Percentiles rank a stretch among this genome's conserved stretches.
phyloP scores from a whole-genome alignment of 192 early-diverging fungal genomes.

The Coemansia guatemalensis region DNA sequence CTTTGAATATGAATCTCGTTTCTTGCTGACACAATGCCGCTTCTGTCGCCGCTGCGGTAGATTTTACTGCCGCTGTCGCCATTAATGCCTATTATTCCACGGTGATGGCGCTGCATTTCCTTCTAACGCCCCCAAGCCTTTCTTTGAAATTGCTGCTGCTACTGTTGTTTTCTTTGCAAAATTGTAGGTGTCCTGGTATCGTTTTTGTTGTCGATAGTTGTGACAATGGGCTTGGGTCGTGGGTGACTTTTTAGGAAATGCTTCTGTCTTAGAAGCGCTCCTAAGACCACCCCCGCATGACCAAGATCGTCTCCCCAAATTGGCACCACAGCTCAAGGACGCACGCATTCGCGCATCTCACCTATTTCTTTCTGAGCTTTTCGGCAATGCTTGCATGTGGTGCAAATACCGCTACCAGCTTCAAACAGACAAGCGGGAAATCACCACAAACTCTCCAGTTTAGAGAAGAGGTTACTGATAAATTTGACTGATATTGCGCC shows the following conservation, averaged over 20 bases:
- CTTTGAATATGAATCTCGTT: constrained; percentile 32
- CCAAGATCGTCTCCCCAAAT: background rate
- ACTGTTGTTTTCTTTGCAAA: background rate
- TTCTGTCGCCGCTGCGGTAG: background rate
- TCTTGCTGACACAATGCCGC: constrained; percentile 23
- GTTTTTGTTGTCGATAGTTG: background rate
- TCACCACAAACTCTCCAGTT: too few relatives aligned
- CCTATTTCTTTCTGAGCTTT: background rate
- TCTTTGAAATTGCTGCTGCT: background rate
- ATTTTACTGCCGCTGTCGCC: background rate
- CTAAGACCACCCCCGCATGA: too few relatives aligned
- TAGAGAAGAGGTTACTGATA: too few relatives aligned
- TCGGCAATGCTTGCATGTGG: background rate
- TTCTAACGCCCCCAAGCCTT: background rate
- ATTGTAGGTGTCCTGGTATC: background rate
- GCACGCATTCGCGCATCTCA: too few relatives aligned
- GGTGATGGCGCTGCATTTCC: background rate
- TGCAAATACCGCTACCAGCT: too few relatives aligned
- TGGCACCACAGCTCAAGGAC: background rate
- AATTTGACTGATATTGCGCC: too few relatives aligned
- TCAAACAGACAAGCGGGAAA: too few relatives aligned
- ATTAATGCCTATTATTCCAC: background rate
- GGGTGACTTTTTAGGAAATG: background rate
- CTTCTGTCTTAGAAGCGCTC: background rate
- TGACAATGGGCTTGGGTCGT: background rate